Percentiles rank a stretch among this genome's conserved stretches.
Evolutionary conservation across 805 yeast genomes (phyloP).

Genomic region (Ogataea chonburiensis): DNA sequence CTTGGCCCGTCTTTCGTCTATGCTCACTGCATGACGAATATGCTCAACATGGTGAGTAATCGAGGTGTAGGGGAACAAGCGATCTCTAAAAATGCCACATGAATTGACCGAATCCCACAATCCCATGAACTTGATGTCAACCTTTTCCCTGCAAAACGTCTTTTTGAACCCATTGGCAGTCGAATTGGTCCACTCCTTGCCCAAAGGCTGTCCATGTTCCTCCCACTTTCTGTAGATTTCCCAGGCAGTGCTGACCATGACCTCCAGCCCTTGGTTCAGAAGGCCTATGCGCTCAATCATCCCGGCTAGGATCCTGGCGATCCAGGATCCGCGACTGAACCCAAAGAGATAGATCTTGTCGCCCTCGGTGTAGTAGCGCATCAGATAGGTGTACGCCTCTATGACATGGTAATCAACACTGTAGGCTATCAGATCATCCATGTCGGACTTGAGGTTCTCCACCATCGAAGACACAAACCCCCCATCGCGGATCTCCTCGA

Average conservation of each 20-base stretch:
- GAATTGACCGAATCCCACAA: constrained; percentile 70
- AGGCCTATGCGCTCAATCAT: constrained; percentile 67
- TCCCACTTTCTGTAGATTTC: constrained; percentile 60
- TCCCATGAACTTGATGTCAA: constrained; percentile 58
- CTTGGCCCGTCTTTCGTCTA: constrained; percentile 66
- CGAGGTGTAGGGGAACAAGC: constrained; percentile 57
- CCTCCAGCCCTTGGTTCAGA: constrained; percentile 52
- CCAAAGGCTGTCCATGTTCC: constrained; percentile 53
- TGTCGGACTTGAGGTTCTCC: constrained; percentile 15
- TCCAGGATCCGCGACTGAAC: constrained; percentile 61
- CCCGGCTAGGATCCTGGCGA: constrained; percentile 62
- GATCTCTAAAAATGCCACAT: constrained; percentile 57
- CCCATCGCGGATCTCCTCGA: constrained; percentile 24
- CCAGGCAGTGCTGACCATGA: constrained; percentile 62
- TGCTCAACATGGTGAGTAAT: constrained; percentile 51
- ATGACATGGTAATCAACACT: constrained; percentile 56
- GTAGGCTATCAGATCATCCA: constrained; percentile 44
- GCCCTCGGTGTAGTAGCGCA: constrained; percentile 46
- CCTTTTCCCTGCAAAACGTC: constrained; percentile 47
- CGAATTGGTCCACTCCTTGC: constrained; percentile 38
- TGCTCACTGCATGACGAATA: constrained; percentile 63
- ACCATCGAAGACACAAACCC: constrained; percentile 17
- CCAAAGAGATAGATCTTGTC: constrained; percentile 60
- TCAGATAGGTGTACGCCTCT: constrained; percentile 54
- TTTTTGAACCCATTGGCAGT: constrained; percentile 52